Evolutionary conservation across 2,329 filamentous ascomycete genomes (phyloP).

Genomic region (Scedosporium aurantiacum): DNA sequence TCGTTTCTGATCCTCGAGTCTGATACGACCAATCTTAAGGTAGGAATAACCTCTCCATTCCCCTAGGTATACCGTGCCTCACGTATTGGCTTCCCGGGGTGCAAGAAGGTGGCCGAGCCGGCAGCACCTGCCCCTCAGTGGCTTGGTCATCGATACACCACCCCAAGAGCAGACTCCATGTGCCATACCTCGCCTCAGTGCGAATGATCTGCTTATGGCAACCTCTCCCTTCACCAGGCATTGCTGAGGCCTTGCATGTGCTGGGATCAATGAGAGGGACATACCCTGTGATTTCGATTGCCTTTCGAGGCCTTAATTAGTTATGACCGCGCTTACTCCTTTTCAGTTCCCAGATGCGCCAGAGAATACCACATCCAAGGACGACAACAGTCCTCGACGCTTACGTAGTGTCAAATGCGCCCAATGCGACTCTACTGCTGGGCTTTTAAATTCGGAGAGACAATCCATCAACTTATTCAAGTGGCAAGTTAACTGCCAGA

Average conservation of each 20-base stretch:
- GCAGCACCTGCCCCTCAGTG: constrained; percentile 33
- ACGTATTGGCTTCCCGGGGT: constrained; percentile 18
- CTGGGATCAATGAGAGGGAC: constrained; percentile 41
- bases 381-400: not conserved
- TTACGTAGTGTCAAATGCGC: constrained; percentile 28
- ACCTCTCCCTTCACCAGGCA: constrained; percentile 27
- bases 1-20: constrained; percentile 59
- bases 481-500: constrained; percentile 40
- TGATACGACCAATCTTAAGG: constrained; percentile 45
- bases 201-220: constrained; percentile 14
- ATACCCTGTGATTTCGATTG: constrained; percentile 15
- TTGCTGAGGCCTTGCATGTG: constrained; percentile 36
- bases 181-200: constrained; percentile 13
- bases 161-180: constrained; percentile 44
- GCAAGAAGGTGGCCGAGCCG: constrained; percentile 54
- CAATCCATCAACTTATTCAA: constrained; percentile 43
- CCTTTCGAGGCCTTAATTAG: not conserved
- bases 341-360: constrained; percentile 26
- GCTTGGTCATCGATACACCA: constrained; percentile 58
- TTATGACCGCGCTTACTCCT: constrained; percentile 5
- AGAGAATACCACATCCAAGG: not conserved
- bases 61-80: constrained; percentile 7
- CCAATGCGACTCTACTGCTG: constrained; percentile 33
- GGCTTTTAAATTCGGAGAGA: constrained; percentile 33
- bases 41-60: constrained; percentile 18